Percentiles rank a stretch among this genome's conserved stretches.
Conservation (phyloP, 2,329 filamentous ascomycete species). For the Dactylellina cionopaga region DNA sequence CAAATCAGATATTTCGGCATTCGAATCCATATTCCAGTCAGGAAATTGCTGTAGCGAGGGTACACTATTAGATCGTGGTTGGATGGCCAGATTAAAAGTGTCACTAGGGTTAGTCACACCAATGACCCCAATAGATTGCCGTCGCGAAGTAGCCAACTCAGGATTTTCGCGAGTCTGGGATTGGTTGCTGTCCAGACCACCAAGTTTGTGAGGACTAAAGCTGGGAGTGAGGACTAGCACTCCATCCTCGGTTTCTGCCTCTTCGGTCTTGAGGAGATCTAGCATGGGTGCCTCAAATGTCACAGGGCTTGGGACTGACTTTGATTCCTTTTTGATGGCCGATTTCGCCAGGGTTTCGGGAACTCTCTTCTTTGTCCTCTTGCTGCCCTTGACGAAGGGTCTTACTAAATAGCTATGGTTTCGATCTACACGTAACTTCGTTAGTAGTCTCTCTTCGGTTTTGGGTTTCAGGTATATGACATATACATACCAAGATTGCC, state of each 20-base stretch:
- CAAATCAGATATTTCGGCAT: conserved; percentile 12
- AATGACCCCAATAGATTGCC: conserved; percentile 24
- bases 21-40: conserved; percentile 4
- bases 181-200: not conserved
- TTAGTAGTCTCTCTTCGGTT: not conserved
- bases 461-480: not conserved
- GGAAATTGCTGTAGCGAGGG: conserved; percentile 8
- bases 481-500: conserved; percentile 23
- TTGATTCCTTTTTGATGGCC: conserved; percentile 8
- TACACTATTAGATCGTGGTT: conserved; percentile 15
- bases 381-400: conserved; percentile 33
- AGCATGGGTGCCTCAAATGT: not conserved
- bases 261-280: conserved; percentile 20
- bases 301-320: not conserved
- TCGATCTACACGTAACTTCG: no score
- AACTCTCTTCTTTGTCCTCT: conserved; percentile 24
- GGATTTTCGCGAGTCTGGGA: not conserved
- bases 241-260: conserved; percentile 13
- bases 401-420: conserved; percentile 21
- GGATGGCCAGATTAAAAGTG: not conserved
- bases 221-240: not conserved
- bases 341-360: not conserved
- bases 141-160: conserved; percentile 6
- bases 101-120: conserved; percentile 7
- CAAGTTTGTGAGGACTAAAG: not conserved